Base-by-base conservation (phyloP, 768 basidiomycete genomes). In the Pisolithus sp. region DNA sequence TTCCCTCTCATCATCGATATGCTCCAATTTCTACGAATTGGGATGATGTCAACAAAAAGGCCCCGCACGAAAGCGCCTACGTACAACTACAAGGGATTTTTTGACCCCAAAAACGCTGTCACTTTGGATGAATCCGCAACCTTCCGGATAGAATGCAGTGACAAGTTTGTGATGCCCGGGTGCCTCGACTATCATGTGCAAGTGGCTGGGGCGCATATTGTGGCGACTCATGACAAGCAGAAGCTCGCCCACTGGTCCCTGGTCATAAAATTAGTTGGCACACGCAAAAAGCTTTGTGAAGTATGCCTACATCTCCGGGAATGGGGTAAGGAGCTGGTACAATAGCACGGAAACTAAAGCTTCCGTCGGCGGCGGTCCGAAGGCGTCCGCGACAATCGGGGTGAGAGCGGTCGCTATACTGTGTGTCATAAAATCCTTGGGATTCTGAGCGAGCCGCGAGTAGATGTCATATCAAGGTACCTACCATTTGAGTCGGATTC, bases 21-120 rank as follows among this genome's bases (percentile, higher is more conserved):
- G 67, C 44, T 78, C 69, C 23, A 82, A 68, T 42, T 75, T 74
- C 84, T 85, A 61, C 48, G 9, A 39, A 18, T 31, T 26, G 51
- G 30, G 43, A 36, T 9, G 20, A 7, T 12, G 37, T 38, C 18
- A 48, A 43, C 37, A 47, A 12, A 20, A 23, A 51, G 55, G 26
- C 26, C 26, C 23, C 40, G 30, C 46, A 43, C 21, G 1, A 31
- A 21, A 7, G 45, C 30, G 47, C 37, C 7, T 18, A 73, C 81
- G 47, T 67, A 90, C 89, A 57, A 89, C 79, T 18, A 91, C 76
- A 24, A 93, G 73, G 6, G 85, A 88, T 45, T 78, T 76, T 67
- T 89, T 89, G 21, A 88, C 89, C 9, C 91, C 89, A 66, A 92
- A 91, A 3, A 92, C 88, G 10, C 79, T 75, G 61, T 93, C 90